Base-by-base conservation (phyloP, 148 eudicot genomes). In the Rheum nobile region DNA sequence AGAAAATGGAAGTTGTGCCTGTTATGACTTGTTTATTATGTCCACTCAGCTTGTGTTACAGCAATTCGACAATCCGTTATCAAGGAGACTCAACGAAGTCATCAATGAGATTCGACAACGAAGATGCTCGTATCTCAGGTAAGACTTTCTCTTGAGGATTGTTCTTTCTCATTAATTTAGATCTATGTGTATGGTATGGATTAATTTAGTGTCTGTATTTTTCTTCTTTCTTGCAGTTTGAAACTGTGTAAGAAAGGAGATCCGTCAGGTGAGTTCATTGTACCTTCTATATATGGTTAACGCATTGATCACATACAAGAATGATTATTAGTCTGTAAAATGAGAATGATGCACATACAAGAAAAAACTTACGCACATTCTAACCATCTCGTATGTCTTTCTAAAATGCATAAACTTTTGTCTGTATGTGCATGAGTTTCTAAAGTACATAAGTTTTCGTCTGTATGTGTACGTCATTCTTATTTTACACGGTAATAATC, bases 201-300 rank as follows among this genome's bases (percentile, higher is more conserved):
- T n/a, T n/a, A 57, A 29, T 5, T 74, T 26, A 41, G 29, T 2
- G 6, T 24, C 4, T 57, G 16, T 57, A 19, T 28, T 74, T 34
- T 44, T 79, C 24, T 74, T 50, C 39, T 72, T 74, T 38, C 47
- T 69, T 86, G 88, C 96, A 93, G 98, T 74, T 83, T 93, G 75
- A 93, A 79, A 70, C 78, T 93, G 77, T 93, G 97, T 89, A 91
- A 87, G 85, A 93, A 93, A 86, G 98, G 97, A 68, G 97, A 93
- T 75, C 74, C 98, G 75, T 91, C 89, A 82, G 98, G 98, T 93
- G 73, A 84, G 85, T 81, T 57, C 1, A 24, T 26, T 57, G 65
- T 11, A 26, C 31, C 29, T 26, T 57, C 14, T 24, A 22, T 24
- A n/a, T n/a, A n/a, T n/a, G n/a, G n/a, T n/a, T n/a, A n/a, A n/a